These are phyloP conservation scores for Fusarium haematococcum DNA, from an alignment of 2,329 filamentous ascomycete genomes.

Conservation along the genomic window DNA sequence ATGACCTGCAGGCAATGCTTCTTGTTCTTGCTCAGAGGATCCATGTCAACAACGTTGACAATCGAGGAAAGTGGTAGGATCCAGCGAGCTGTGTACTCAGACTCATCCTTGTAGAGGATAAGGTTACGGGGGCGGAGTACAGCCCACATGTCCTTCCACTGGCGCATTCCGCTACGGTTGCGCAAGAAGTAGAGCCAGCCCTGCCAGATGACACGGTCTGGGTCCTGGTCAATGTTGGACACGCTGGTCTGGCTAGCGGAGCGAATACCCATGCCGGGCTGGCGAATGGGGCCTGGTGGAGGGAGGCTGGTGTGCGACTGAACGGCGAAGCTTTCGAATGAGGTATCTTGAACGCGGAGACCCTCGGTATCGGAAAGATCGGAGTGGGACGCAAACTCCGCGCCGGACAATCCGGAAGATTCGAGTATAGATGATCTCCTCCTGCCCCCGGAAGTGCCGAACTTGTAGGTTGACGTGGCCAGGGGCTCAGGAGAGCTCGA, in stretches of 20 bases:
- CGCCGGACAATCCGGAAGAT: constrained; percentile 72
- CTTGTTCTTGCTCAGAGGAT: constrained; percentile 87
- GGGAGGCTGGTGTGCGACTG: constrained; percentile 49
- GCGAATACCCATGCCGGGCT: constrained; percentile 55
- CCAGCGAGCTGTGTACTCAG: constrained; percentile 87
- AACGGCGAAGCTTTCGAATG: constrained; percentile 62
- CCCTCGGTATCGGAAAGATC: constrained; percentile 83
- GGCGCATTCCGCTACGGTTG: constrained; percentile 82
- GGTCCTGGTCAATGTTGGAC: constrained; percentile 68
- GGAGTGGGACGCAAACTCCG: constrained; percentile 82
- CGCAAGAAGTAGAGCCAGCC: constrained; percentile 89
- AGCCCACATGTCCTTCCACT: constrained; percentile 96
- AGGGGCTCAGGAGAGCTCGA: constrained; percentile 73
- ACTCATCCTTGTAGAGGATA: constrained; percentile 91
- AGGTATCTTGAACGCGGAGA: constrained; percentile 61
- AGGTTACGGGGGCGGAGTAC: constrained; percentile 88
- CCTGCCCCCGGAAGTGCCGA: constrained; percentile 51
- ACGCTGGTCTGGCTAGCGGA: constrained; percentile 75
- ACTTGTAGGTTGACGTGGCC: constrained; percentile 49
- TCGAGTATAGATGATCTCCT: constrained; percentile 73
- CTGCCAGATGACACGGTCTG: constrained; percentile 93
- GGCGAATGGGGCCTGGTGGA: constrained; percentile 37
- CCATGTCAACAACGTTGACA: constrained; percentile 92
- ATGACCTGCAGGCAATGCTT: constrained; percentile 91
- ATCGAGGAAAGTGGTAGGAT: constrained; percentile 83